Evolutionary conservation across 2,329 filamentous ascomycete genomes (phyloP), one percentile per base, ranked within the genome.

Genomic region (Pyrenochaeta sp.): DNA sequence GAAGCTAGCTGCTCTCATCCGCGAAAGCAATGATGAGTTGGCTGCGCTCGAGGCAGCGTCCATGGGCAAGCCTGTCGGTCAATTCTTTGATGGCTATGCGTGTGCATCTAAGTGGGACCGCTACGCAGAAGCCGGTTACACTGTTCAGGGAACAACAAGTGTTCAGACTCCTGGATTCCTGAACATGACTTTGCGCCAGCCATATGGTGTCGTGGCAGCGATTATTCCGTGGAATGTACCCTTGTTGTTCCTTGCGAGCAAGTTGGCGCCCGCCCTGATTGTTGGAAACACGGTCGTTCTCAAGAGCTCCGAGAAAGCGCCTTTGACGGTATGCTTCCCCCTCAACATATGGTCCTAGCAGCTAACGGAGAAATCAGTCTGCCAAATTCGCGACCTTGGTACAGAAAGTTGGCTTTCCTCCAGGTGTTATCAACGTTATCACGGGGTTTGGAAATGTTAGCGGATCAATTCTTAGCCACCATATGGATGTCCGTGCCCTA

Each of bases 31-130:
- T 84, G 88, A 92, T 68, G 81, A 89, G 14, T 74, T 94, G 53
- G 89, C 88, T 7, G 87, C 88, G 7, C 89, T 87, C 71, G 93
- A 93, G 72, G 91, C 88, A 11, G 79, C 90, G 32, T 89, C 92
- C 72, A 89, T 93, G 77, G 89, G 89, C 67, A 92, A 92, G 80
- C 92, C 89, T 0, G 84, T 92, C 65, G 85, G 85, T 35, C 86
- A 90, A 67, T 89, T 88, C 40, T 86, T 81, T 71, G 89, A 89
- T 34, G 89, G 90, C 63, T 87, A 91, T 19, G 80, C 90, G 27
- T 81, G 88, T 55, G 89, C 89, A 26, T 77, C 91, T 41, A 89
- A 91, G 75, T 89, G 91, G 29, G 89, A 90, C 86, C 41, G 87
- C 86, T 11, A 88, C 87, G 68, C 82, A 88, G 71, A 79, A 90